Evolutionary conservation across 345 rosid species (phyloP).

Genomic region (Murraya koenigii): DNA sequence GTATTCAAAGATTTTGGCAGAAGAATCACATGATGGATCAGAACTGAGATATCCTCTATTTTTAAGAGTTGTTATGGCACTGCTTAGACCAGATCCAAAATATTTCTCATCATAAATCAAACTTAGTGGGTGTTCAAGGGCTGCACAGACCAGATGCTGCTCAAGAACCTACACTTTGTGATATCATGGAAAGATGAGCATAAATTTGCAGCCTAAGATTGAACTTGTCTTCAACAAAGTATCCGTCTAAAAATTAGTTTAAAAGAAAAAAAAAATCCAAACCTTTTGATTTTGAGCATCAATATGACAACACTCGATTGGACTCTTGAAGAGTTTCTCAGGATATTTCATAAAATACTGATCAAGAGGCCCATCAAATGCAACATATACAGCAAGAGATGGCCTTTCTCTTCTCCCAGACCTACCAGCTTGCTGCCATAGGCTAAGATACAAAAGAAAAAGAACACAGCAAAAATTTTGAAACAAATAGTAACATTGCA

Average conservation of each 20-base stretch:
- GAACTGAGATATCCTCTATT: constrained; percentile 55
- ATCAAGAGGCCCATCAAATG: constrained; percentile 81
- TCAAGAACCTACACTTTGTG: constrained; percentile 65
- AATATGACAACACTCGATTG: constrained; percentile 83
- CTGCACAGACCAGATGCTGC: constrained; percentile 89
- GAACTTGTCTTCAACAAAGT: background rate
- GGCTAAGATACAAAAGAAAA: constrained; percentile 43
- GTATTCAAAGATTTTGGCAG: constrained; percentile 69
- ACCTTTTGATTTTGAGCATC: constrained; percentile 90
- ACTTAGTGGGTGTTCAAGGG: constrained; percentile 77
- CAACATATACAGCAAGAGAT: constrained; percentile 88
- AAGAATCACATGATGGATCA: constrained; percentile 50
- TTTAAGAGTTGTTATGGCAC: constrained; percentile 51
- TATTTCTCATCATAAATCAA: constrained; percentile 66
- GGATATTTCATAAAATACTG: constrained; percentile 92
- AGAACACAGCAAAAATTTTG: constrained; percentile 16
- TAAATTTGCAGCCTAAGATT: constrained; percentile 11
- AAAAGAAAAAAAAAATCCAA: background rate
- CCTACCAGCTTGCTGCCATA: constrained; percentile 98
- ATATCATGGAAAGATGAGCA: constrained; percentile 15
- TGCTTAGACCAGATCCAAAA: constrained; percentile 63
- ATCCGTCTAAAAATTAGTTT: background rate
- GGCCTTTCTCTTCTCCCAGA: constrained; percentile 88
- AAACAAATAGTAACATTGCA: constrained; percentile 8
- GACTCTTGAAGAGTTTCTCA: constrained; percentile 68